phyloP scores from a whole-genome alignment of 129 eudicot genomes.

The Helichrysum umbraculigerum region DNA sequence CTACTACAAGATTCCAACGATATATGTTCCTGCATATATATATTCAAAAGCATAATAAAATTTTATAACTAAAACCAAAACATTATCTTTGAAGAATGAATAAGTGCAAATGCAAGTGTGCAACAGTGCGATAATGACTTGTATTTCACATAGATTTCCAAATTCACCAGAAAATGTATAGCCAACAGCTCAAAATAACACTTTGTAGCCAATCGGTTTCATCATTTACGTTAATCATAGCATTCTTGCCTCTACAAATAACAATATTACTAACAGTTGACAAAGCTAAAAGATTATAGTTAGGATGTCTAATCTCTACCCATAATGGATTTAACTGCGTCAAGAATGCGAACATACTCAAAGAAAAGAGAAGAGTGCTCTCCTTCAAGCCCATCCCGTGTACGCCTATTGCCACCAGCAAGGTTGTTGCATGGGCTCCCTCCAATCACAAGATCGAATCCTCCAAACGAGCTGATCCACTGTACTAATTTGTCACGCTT shows the following conservation, averaged over 20 bases:
- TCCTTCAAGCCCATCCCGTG: constrained; percentile 43
- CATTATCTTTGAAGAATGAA: too few relatives aligned
- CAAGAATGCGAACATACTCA: constrained; percentile 41
- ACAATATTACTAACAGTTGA: neutral
- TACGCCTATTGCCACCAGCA: constrained; percentile 40
- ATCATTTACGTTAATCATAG: too few relatives aligned
- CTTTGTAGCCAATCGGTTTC: neutral
- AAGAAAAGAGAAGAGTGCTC: constrained; percentile 42
- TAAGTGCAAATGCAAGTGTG: too few relatives aligned
- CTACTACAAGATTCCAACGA: too few relatives aligned
- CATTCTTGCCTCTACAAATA: neutral
- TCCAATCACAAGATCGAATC: constrained; percentile 52
- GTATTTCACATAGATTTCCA: too few relatives aligned
- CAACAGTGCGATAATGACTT: too few relatives aligned
- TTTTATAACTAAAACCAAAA: too few relatives aligned
- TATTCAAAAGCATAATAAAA: too few relatives aligned
- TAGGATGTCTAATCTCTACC: neutral
- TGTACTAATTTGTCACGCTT: neutral
- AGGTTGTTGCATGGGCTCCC: constrained; percentile 53
- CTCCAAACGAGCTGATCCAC: constrained; percentile 27
- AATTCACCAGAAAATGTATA: too few relatives aligned
- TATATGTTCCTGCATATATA: too few relatives aligned
- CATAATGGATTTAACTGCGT: constrained; percentile 27
- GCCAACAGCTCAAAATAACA: neutral
- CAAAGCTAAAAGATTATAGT: neutral